A percentile compares a stretch with the other conserved stretches of the same genome.
phyloP scores from a whole-genome alignment of 345 rosid genomes.

The Eucalyptus microcorys region DNA sequence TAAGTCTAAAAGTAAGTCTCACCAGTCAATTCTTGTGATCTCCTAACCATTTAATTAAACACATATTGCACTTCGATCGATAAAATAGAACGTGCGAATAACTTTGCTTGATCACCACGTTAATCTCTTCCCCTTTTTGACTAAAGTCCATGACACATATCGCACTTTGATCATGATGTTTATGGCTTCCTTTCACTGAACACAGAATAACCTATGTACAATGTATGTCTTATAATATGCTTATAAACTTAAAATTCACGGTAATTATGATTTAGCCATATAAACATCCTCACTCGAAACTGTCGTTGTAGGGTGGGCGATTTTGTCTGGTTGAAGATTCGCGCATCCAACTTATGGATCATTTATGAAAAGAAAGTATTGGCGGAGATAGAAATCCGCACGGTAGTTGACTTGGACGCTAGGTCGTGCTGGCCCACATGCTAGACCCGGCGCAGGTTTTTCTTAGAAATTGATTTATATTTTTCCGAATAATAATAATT shows the following conservation, averaged over 20 bases:
- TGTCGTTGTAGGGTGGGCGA: neutral
- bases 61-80: no score
- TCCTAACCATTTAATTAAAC: neutral
- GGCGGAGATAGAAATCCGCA: no score
- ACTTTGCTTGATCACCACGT: neutral
- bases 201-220: no score
- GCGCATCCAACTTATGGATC: neutral
- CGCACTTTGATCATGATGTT: neutral
- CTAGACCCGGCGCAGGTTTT: no score
- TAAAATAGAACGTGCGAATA: no score
- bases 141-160: neutral
- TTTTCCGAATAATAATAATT: no score
- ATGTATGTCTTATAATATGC: neutral
- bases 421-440: neutral
- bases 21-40: neutral
- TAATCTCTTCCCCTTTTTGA: no score
- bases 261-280: neutral
- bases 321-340: neutral
- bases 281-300: neutral
- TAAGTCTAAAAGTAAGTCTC: neutral
- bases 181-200: neutral
- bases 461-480: no score
- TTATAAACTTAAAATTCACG: neutral
- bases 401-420: rapidly evolving
- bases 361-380: no score